Percentiles rank a stretch among this genome's conserved stretches.
Evolutionary conservation across 495 filamentous ascomycete genomes (phyloP).

Genomic region (Collariella sp.): DNA sequence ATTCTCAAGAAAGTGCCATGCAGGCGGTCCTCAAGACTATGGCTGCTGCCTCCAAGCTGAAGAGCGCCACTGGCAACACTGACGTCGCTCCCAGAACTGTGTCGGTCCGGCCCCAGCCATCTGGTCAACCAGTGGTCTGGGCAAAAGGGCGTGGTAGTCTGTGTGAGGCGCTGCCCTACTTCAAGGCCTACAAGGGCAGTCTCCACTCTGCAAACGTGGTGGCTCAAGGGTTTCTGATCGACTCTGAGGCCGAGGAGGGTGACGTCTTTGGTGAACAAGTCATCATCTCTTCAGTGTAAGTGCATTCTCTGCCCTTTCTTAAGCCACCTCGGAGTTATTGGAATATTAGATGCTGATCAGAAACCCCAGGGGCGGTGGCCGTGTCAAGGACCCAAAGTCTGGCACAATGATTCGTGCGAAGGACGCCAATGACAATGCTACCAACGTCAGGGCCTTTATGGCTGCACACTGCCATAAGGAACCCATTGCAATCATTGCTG

Average conservation of each 20-base stretch:
- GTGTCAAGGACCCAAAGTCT: conserved; percentile 28
- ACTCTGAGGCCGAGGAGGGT: conserved; percentile 45
- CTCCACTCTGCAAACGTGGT: conserved; percentile 41
- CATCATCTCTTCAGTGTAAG: conserved; percentile 59
- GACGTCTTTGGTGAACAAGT: conserved; percentile 57
- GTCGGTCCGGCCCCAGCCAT: not conserved
- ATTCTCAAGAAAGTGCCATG: not conserved
- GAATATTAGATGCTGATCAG: not conserved
- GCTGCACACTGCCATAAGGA: conserved; percentile 28
- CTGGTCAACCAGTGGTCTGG: conserved; percentile 30
- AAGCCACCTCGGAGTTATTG: too few species aligned
- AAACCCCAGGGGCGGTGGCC: conserved; percentile 44
- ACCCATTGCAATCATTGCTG: conserved; percentile 52
- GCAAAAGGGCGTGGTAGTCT: conserved; percentile 53
- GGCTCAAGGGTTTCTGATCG: conserved; percentile 53
- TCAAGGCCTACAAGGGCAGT: conserved; percentile 52
- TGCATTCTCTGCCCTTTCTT: conserved; percentile 8
- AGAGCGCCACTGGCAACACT: not conserved
- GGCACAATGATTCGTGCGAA: conserved; percentile 30
- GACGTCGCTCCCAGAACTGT: not conserved
- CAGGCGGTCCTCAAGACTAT: not conserved
- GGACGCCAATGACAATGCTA: conserved; percentile 35
- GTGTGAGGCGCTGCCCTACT: conserved; percentile 62
- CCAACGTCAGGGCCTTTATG: conserved; percentile 29
- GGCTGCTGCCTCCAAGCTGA: not conserved